These are phyloP conservation scores for Fusarium acutatum DNA, from an alignment of 2,329 filamentous ascomycete genomes.

Conservation along the genomic window DNA sequence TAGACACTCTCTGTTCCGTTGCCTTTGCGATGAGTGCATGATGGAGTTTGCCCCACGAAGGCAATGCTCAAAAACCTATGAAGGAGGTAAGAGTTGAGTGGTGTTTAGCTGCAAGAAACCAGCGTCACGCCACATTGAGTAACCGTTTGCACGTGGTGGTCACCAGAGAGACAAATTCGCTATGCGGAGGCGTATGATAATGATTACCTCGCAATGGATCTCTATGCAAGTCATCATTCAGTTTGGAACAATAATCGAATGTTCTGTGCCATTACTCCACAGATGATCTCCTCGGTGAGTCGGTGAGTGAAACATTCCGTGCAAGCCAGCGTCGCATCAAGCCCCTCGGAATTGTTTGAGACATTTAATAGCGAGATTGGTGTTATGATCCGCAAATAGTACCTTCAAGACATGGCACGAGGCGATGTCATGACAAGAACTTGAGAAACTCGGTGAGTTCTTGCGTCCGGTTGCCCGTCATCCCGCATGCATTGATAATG, in stretches of 20 bases:
- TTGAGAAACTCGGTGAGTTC: neutral
- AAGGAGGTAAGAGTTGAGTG: too few species aligned
- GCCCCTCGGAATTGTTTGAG: neutral
- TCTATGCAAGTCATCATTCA: neutral
- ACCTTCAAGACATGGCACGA: neutral
- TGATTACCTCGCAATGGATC: rapidly evolving
- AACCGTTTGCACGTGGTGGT: neutral
- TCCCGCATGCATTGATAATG: neutral
- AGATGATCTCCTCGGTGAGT: neutral
- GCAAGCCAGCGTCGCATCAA: neutral
- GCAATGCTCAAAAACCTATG: neutral
- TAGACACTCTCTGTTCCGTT: neutral
- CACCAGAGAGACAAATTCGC: too few species aligned
- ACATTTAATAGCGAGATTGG: neutral
- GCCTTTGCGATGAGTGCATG: rapidly evolving
- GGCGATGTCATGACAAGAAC: neutral
- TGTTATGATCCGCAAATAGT: neutral
- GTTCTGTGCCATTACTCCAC: neutral
- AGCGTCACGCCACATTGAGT: neutral
- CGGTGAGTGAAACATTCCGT: neutral
- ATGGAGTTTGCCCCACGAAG: neutral
- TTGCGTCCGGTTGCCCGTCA: neutral
- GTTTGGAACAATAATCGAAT: neutral
- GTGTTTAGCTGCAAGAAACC: neutral
- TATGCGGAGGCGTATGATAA: neutral